Evolutionary conservation across 164 flowering plant genomes (phyloP), one percentile per base, ranked within the genome.

Genomic region (Sextonia rubra): DNA sequence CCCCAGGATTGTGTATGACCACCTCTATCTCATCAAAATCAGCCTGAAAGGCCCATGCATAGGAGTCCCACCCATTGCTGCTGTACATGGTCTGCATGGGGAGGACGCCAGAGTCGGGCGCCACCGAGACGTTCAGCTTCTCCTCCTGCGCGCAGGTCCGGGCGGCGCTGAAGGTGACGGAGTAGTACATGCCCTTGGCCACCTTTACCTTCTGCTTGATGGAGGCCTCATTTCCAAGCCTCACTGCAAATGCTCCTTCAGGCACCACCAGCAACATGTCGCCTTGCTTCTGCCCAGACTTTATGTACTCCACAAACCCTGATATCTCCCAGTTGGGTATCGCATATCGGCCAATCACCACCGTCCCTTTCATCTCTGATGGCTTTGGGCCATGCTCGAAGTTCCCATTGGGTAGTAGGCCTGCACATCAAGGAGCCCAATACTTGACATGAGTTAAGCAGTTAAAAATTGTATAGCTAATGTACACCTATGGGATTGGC

Each of bases 181-280:
- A 83, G 78, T 93, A 91, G 64, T 79, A 84, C 77, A 67, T 72
- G 17, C 90, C 94, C 63, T 69, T 80, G 0, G 0, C 60, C 27
- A 91, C 85, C 70, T 75, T 85, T 5, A 89, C 66, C n/a, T 72
- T 84, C 30, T 92, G 91, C 79, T 84, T 87, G 18, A 93, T 85
- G 1, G 84, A 82, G 0, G 95, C 98, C 30, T 90, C 93, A 26
- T 93, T 90, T 22, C 97, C 97, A 0, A 93, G 84, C 70, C 98
- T 73, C 1, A 93, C 91, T 0, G 95, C 98, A 14, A 48, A 83
- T 26, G 82, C 84, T n/a, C 97, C 98, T 26, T 85, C 89, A 0
- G 98, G 98, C 25, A 93, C 98, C 2, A 89, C 81, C 9, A 93
- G 85, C 49, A 93, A 15, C 97, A 93, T 91, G 86, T 93, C 95